Base-by-base conservation (phyloP, 1,284 basidiomycete genomes). In the Peniophora sp. region DNA sequence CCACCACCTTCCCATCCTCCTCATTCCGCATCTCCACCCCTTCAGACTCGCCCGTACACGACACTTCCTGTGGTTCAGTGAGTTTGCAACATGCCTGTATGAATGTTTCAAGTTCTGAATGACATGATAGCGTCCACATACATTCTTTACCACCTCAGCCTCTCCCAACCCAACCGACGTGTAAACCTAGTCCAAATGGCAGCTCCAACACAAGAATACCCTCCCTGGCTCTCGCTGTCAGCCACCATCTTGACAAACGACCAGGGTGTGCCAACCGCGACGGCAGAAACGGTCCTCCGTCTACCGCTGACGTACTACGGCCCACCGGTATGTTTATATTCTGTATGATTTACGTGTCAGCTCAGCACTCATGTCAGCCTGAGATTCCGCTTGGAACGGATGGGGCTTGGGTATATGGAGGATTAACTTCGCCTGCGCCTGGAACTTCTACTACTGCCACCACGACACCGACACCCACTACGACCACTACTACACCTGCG, bases 291-390 rank as follows among this genome's bases (percentile, higher is more conserved):
- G 50, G 67, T 80, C 11, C 55, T 84, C 38, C 74, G 70, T 54
- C 60, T 87, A 49, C 82, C 85, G 48, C 66, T 85, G 55, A 87
- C 85, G 1, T 88, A 88, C 64, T 85, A 78, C 58, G 85, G 85
- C 39, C 83, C 85, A 51, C 78, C 80, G 63, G 84, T 87, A 63
- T 75, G 85, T 78, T 1, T 32, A 45, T 19, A 39, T 43, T 20
- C 12, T 20, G 32, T 12, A 36, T 12, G 25, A 25, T 16, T 45
- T 9, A 35, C 19, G 22, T 25, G n/a, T 35, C 19, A 16, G 22
- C 41, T 34, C 19, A 22, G 19, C 17, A 54, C 19, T 50, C 27
- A 24, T 50, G 24, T 9, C 35, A 36, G 34, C 14, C 71, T 58
- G 55, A 86, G 85, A 85, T 88, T 56, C 85, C 85, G 41, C 68